Evolutionary conservation across 129 eudicot species (phyloP).

Genomic region (Flaveria linearis): DNA sequence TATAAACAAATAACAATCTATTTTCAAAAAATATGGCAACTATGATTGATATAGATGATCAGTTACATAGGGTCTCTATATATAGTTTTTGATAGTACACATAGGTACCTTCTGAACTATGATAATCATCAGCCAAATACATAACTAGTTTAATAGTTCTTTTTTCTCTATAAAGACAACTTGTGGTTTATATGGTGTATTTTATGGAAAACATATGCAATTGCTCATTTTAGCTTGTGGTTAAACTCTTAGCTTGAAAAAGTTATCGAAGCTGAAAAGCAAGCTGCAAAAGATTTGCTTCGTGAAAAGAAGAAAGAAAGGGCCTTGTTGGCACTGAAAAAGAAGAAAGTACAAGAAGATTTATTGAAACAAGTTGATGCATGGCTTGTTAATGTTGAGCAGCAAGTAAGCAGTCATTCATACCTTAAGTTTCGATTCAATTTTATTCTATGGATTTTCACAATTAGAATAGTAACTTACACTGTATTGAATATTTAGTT

Average conservation of each 20-base stretch:
- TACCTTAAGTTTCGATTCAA: not conserved
- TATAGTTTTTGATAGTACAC: too few species aligned
- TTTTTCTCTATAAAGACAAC: not conserved
- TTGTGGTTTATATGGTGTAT: not conserved
- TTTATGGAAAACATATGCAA: not conserved
- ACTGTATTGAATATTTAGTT: conserved; percentile 46
- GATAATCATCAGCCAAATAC: not conserved
- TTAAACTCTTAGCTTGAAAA: conserved; percentile 66
- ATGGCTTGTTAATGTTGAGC: conserved; percentile 91
- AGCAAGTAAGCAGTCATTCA: conserved; percentile 66
- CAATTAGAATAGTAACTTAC: not conserved
- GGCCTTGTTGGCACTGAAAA: conserved; percentile 83
- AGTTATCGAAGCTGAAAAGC: conserved; percentile 95
- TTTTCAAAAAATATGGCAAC: too few species aligned
- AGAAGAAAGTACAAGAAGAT: conserved; percentile 95
- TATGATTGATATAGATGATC: too few species aligned
- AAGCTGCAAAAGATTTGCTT: conserved; percentile 90
- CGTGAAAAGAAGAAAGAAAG: conserved; percentile 98
- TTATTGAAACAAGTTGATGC: conserved; percentile 87
- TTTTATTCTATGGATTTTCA: not conserved
- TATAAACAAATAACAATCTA: too few species aligned
- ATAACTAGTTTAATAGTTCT: not conserved
- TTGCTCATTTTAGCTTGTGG: not conserved
- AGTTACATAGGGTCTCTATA: not conserved
- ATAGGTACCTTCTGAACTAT: not conserved